These are phyloP conservation scores for Pythium dissotocum DNA, from an alignment of 352 stramenopile genomes.

Conservation along the genomic window DNA sequence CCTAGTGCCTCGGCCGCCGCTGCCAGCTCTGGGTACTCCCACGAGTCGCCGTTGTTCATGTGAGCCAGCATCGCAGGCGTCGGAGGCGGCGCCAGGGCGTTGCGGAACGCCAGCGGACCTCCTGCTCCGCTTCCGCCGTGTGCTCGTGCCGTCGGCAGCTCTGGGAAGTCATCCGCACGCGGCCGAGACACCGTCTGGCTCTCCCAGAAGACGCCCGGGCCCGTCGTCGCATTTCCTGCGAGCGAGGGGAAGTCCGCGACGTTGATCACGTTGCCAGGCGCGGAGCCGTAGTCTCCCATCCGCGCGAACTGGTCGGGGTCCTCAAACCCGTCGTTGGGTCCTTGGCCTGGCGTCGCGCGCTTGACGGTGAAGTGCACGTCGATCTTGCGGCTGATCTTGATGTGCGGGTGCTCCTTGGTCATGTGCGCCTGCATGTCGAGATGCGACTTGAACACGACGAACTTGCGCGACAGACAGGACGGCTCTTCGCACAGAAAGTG, in stretches of 20 bases:
- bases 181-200: constrained; percentile 52
- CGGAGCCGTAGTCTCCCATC: constrained; percentile 7
- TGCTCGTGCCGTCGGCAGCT: constrained; percentile 32
- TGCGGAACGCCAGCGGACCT: constrained; percentile 55
- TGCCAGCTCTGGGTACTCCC: constrained; percentile 74
- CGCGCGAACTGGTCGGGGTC: constrained; percentile 50
- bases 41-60: constrained; percentile 58
- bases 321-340: constrained; percentile 41
- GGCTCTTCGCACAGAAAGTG: constrained; percentile 89
- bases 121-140: constrained; percentile 15
- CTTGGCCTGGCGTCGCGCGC: constrained; percentile 39
- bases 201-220: constrained; percentile 67
- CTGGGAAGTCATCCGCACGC: constrained; percentile 70
- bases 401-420: constrained; percentile 77
- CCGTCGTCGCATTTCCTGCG: constrained; percentile 20
- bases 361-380: constrained; percentile 86
- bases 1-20: constrained; percentile 66
- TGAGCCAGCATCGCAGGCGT: constrained; percentile 74
- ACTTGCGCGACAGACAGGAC: constrained; percentile 82
- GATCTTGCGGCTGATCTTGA: constrained; percentile 85
- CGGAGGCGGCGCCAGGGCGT: constrained; percentile 64
- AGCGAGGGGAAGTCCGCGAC: constrained; percentile 87
- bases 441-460: constrained; percentile 89
- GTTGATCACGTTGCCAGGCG: constrained; percentile 62
- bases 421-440: constrained; percentile 87